These are phyloP conservation scores for Sextonia rubra DNA, from an alignment of 164 flowering plant species.

Conservation along the genomic window DNA sequence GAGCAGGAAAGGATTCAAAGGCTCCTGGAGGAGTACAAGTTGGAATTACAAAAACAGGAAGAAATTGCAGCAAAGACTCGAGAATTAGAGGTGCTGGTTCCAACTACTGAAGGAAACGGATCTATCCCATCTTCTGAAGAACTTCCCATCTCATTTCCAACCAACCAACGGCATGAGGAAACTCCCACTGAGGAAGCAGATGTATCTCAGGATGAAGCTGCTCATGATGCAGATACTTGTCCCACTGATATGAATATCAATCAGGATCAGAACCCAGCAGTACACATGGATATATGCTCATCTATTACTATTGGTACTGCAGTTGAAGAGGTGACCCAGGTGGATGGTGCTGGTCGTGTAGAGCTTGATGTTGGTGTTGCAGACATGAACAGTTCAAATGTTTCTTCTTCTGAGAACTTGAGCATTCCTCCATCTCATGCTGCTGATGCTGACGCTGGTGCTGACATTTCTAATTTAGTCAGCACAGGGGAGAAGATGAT, in stretches of 20 bases:
- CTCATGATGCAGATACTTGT: neutral
- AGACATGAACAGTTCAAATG: constrained; percentile 3
- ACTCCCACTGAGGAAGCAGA: constrained; percentile 5
- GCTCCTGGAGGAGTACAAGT: constrained; percentile 36
- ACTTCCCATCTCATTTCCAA: constrained; percentile 5
- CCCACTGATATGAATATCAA: constrained; percentile 15
- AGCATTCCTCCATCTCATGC: neutral
- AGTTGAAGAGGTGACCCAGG: constrained; percentile 4
- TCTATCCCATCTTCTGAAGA: constrained; percentile 7
- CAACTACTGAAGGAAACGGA: constrained; percentile 5
- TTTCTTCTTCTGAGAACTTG: neutral
- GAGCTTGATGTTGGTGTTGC: constrained; percentile 3
- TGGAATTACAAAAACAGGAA: constrained; percentile 41
- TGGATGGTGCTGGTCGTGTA: neutral
- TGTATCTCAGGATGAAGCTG: constrained; percentile 7
- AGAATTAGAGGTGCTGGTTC: neutral
- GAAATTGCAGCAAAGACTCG: constrained; percentile 45
- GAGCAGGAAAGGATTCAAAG: constrained; percentile 55
- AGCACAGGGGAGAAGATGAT: constrained; percentile 1
- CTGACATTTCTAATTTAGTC: neutral
- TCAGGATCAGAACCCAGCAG: constrained; percentile 1
- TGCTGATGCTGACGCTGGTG: neutral
- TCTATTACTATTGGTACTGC: neutral
- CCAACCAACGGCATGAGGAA: constrained; percentile 7
- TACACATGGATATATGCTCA: constrained; percentile 6